Base-by-base conservation (phyloP, 2,329 filamentous ascomycete genomes). In the Coniochaeta ligniaria region DNA sequence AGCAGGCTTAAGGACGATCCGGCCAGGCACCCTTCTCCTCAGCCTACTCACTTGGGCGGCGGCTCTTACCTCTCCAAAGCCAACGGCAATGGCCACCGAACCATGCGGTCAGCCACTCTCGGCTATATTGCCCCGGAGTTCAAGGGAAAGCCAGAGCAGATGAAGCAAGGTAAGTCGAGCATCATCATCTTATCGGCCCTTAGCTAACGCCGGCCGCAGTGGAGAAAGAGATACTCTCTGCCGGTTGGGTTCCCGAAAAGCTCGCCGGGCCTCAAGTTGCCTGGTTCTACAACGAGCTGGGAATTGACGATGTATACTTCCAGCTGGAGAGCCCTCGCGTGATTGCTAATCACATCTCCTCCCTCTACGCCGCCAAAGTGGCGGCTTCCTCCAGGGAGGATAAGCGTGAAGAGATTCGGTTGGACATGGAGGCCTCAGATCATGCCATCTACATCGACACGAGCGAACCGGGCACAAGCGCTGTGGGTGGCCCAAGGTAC, bases 371-470 rank as follows among this genome's bases (percentile, higher is more conserved):
- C 59, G 95, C 94, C 73, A 98, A 98, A 79, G 88, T 98, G 55
- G 95, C 95, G 41, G 93, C 95, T 9, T 95, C 91, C 73, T 92
- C 94, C 38, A 87, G 95, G 61, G 90, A 96, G 74, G 94, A 98
- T 77, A 96, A 96, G 81, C 88, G 89, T 66, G 84, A 98, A 69
- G 93, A 98, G 77, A 97, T 99, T 68, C 87, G 93, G 64, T 80
- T 99, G 47, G 94, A 98, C 73, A 97, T 97, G 85, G 95, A 99
- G 77, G 92, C 92, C 24, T 79, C 83, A 62, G 95, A 98, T 73
- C 95, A 98, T 72, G 95, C 95, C 62, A 96, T 98, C 71, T 99
- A 98, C 78, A 98, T 99, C 67, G 95, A 99, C 74, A 99, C 95
- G 60, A 97, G 93, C 75, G 89, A 89, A 71, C 94, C 95, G 17